Conservation (phyloP, 2,329 filamentous ascomycete genomes). For the Colletotrichum cordylinicola region DNA sequence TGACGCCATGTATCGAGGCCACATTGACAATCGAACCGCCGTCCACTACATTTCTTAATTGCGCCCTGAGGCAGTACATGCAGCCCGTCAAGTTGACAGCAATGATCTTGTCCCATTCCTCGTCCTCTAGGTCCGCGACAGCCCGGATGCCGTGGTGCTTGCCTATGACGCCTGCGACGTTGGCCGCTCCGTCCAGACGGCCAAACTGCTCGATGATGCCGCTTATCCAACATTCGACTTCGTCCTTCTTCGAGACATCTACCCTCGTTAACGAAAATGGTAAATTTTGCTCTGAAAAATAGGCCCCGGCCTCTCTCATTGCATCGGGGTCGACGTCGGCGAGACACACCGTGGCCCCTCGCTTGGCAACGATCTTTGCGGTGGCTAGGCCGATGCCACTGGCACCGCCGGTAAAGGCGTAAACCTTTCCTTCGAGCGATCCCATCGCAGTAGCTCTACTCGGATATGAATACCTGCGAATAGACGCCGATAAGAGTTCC, state of each 20-base stretch:
- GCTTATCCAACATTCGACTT: constrained; percentile 58
- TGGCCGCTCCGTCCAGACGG: constrained; percentile 59
- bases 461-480: background rate
- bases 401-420: constrained; percentile 36
- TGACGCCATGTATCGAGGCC: constrained; percentile 55
- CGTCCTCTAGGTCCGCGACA: constrained; percentile 47
- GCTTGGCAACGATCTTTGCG: constrained; percentile 39
- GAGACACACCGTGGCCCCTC: constrained; percentile 41
- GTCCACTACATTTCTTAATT: constrained; percentile 48
- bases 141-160: constrained; percentile 43
- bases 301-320: constrained; percentile 33
- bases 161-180: constrained; percentile 59
- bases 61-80: constrained; percentile 55
- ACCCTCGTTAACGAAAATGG: constrained; percentile 38
- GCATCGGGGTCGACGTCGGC: constrained; percentile 41
- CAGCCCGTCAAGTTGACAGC: constrained; percentile 55
- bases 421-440: constrained; percentile 35
- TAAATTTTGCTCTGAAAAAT: constrained; percentile 29
- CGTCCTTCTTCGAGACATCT: constrained; percentile 50
- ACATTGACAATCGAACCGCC: constrained; percentile 66
- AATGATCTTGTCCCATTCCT: constrained; percentile 54
- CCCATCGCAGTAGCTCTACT: constrained; percentile 24
- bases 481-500: background rate
- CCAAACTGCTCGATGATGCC: constrained; percentile 54
- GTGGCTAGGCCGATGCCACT: constrained; percentile 47